These are phyloP conservation scores for Ilyonectria sp. DNA, from an alignment of 2,329 filamentous ascomycete genomes.

Conservation along the genomic window DNA sequence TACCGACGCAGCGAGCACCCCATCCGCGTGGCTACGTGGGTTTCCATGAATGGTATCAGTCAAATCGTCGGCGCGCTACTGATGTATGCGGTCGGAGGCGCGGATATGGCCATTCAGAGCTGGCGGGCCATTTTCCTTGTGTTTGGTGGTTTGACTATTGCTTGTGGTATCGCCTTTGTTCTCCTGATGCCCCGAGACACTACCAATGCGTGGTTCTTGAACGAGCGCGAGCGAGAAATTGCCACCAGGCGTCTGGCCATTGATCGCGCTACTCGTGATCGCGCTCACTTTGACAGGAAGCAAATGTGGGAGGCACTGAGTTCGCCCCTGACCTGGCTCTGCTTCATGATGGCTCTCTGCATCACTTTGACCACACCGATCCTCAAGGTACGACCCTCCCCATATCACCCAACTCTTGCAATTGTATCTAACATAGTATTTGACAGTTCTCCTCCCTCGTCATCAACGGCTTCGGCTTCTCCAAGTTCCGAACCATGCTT, in stretches of 20 bases:
- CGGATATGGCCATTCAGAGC: constrained; percentile 29
- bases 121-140: constrained; percentile 43
- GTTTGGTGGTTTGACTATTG: constrained; percentile 35
- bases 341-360: constrained; percentile 40
- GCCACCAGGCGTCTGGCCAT: constrained; percentile 36
- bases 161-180: constrained; percentile 27
- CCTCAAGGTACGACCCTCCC: constrained; percentile 33
- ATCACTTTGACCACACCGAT: constrained; percentile 41
- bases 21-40: constrained; percentile 49
- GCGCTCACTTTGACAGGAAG: constrained; percentile 30
- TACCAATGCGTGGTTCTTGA: constrained; percentile 40
- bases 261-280: constrained; percentile 34
- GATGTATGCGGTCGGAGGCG: constrained; percentile 48
- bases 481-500: constrained; percentile 33
- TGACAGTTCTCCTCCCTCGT: constrained; percentile 30
- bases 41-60: constrained; percentile 49
- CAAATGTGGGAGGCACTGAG: constrained; percentile 42
- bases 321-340: constrained; percentile 35
- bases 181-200: constrained; percentile 33
- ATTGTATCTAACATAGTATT: too few relatives aligned
- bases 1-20: constrained; percentile 50
- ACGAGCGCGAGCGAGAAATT: constrained; percentile 34
- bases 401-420: too few relatives aligned
- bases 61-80: constrained; percentile 49
- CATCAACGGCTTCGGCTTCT: constrained; percentile 32